phyloP scores from a whole-genome alignment of 768 basidiomycete genomes.

The Jaapia argillacea region DNA sequence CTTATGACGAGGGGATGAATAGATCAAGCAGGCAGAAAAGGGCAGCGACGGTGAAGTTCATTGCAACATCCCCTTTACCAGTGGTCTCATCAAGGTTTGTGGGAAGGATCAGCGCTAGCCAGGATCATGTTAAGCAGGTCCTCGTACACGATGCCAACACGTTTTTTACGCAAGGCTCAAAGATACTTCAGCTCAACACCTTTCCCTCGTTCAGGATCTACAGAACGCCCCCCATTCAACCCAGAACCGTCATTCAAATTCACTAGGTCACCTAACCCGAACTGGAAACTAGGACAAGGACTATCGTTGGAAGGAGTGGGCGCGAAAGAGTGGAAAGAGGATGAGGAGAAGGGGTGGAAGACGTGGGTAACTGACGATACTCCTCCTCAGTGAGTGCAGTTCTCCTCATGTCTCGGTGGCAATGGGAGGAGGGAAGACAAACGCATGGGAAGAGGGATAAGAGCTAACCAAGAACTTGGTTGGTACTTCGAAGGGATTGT shows the following conservation, averaged over 20 bases:
- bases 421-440: no score
- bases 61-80: no score
- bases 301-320: slow-evolving; percentile 12
- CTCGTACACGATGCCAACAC: no score
- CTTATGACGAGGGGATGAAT: neutral
- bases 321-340: slow-evolving; percentile 19
- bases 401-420: no score
- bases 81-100: no score
- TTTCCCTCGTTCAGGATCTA: no score
- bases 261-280: slow-evolving; percentile 27
- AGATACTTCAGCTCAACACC: no score
- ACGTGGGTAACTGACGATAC: slow-evolving; percentile 30
- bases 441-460: slow-evolving; percentile 3
- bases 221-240: slow-evolving; percentile 7
- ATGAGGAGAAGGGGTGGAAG: slow-evolving; percentile 26
- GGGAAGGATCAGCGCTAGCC: no score
- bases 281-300: slow-evolving; percentile 35
- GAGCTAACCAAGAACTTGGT: slow-evolving; percentile 6
- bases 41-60: no score
- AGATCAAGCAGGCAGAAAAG: no score
- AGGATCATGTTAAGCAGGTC: no score
- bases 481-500: slow-evolving; percentile 16
- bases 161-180: no score
- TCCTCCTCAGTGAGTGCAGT: slow-evolving; percentile 17
- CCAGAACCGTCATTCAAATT: slow-evolving; percentile 19